Base-by-base conservation (phyloP, 2,329 filamentous ascomycete species). In the Neofusicoccum umdonicola region DNA sequence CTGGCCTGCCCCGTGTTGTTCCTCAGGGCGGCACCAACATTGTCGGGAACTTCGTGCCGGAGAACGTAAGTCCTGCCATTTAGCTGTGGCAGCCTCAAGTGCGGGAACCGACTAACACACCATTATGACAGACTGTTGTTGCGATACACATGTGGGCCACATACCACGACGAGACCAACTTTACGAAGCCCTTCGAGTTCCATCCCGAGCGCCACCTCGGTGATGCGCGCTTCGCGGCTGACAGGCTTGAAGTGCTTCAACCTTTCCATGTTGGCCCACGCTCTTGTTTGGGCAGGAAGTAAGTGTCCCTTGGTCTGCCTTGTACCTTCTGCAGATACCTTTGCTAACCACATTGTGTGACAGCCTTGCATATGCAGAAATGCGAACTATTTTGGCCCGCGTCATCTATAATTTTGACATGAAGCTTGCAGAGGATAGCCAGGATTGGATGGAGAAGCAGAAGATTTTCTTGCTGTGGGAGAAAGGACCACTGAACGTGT, bases 361-460 rank as follows among this genome's bases (percentile, higher is more conserved):
- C 48, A 65, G 62, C 37, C 68, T 79, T 15, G 77, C 77, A 1
- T 74, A 74, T 58, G 71, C 73, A 4, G 76, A 79, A 64, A 73
- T 77, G 68, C 69, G 75, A 2, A 50, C 81, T 1, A 74, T 78
- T 1, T 64, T 81, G 17, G 71, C 78, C 4, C 77, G 76, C 60
- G 48, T 82, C 27, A 41, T 81, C 3, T 81, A 71, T 68, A 70
- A 71, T 1, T 81, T 81, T 62, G 77, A 82, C 66, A 62, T 79
- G 39, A 69, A 75, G 64, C 65, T 77, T 22, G 66, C 69, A 13
- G 60, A 69, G 7, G 62, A 64, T 22, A 68, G 75, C 50, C 47
- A 69, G 1, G 74, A 83, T 62, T 84, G 81, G 80, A 67, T 78
- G 31, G 48, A 35, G 31, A 47, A 44, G 4, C 74, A 77, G 65